phyloP scores from a whole-genome alignment of 139 green algal genomes.

The Eudorina sp. region DNA sequence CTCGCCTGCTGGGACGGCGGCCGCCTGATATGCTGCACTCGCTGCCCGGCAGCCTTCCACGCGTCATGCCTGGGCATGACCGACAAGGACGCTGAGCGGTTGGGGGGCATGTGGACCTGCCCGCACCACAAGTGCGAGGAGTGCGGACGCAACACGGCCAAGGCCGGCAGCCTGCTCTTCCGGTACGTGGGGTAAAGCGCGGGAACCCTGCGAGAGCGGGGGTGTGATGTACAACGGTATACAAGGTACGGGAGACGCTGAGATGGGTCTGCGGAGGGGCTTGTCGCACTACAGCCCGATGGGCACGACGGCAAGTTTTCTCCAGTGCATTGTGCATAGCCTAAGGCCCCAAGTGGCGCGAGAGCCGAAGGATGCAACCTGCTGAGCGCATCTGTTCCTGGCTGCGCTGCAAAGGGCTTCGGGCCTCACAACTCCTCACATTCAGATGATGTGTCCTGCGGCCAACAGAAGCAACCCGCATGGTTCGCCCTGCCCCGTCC shows the following conservation, averaged over 20 bases:
- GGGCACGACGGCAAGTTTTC: too few relatives aligned
- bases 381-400: background rate
- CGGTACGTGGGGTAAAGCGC: slow-evolving; percentile 50
- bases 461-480: background rate
- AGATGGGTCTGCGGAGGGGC: too few relatives aligned
- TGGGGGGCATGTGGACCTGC: slow-evolving; percentile 54
- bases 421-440: background rate
- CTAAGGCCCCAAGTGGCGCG: too few relatives aligned
- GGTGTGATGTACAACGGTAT: too few relatives aligned
- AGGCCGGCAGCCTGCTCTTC: slow-evolving; percentile 75
- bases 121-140: slow-evolving; percentile 69
- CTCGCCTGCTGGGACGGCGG: slow-evolving; percentile 80
- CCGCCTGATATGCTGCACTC: slow-evolving; percentile 78
- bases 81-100: background rate
- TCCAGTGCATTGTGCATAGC: too few relatives aligned
- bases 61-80: slow-evolving; percentile 69
- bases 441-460: background rate
- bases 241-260: too few relatives aligned
- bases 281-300: too few relatives aligned
- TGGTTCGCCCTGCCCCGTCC: background rate
- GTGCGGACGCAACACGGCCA: slow-evolving; percentile 61
- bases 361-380: background rate
- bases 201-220: too few relatives aligned
- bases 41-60: slow-evolving; percentile 76
- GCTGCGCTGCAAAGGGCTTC: background rate